Conservation (phyloP, 495 filamentous ascomycete genomes). For the Aspergillus heteromorphus region DNA sequence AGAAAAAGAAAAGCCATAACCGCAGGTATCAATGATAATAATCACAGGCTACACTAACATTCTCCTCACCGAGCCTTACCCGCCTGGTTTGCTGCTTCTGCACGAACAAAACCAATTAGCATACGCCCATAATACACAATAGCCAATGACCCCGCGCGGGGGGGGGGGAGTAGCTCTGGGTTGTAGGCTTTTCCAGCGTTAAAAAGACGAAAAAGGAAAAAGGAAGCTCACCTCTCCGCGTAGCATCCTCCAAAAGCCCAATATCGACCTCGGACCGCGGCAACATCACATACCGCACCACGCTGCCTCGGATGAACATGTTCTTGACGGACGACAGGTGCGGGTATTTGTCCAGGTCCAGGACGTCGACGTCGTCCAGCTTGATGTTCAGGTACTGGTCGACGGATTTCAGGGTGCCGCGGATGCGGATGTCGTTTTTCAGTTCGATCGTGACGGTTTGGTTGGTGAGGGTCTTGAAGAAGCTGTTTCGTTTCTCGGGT, state of each 20-base stretch:
- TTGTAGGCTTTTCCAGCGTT: too few species aligned
- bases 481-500: slow-evolving; percentile 59
- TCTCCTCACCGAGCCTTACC: slow-evolving; percentile 38
- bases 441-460: slow-evolving; percentile 94
- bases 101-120: slow-evolving; percentile 9
- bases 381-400: slow-evolving; percentile 99
- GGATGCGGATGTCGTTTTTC: slow-evolving; percentile 97
- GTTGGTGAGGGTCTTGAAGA: slow-evolving; percentile 99
- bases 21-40: background rate
- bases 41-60: background rate
- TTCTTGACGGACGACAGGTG: slow-evolving; percentile 95
- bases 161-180: too few species aligned
- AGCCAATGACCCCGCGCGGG: background rate
- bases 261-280: slow-evolving; percentile 85
- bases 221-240: slow-evolving; percentile 84
- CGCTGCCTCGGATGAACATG: slow-evolving; percentile 94
- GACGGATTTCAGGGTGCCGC: slow-evolving; percentile 89
- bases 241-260: slow-evolving; percentile 89
- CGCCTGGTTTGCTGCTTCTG: slow-evolving; percentile 51
- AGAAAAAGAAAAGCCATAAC: slow-evolving; percentile 16
- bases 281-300: slow-evolving; percentile 92
- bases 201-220: too few species aligned
- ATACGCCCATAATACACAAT: background rate
- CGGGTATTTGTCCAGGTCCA: slow-evolving; percentile 88
- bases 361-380: slow-evolving; percentile 85